Base-by-base conservation (phyloP, 2,329 filamentous ascomycete genomes). In the Triangularia verruculosa region DNA sequence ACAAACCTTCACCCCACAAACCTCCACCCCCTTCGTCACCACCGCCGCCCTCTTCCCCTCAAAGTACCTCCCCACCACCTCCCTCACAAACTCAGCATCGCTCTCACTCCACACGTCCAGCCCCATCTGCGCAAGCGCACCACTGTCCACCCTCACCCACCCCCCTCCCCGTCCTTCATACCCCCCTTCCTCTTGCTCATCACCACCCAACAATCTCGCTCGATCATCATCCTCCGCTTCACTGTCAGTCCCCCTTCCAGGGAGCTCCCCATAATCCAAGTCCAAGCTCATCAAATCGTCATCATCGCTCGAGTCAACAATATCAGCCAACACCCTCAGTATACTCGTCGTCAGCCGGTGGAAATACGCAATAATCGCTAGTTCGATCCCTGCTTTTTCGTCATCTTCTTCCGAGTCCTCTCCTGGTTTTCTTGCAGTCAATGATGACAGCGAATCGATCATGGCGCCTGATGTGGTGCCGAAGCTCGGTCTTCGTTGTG, bases 321-420 rank as follows among this genome's bases (percentile, higher is more conserved):
- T 77, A 66, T 88, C 85, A 0, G 83, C 82, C 60, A 93, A 74
- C 2, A 84, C 83, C 0, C 82, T 81, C 22, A 94, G 77, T 52
- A 92, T 81, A 69, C 85, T 81, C 2, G 85, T 83, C 0, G 91
- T 93, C 59, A 92, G 80, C 1, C 90, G 86, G 75, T 93, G 91
- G 75, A 94, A 94, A 75, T 93, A 95, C 1, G 90, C 88, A 61
- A 93, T 90, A 58, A 92, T 84, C 47, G 88, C 85, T 65, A 92
- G 86, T 72, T 93, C 89, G 11, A 84, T 73, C 55, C 78, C 75
- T 53, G 83, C 82, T 52, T 79, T 76, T 12, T 74, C 74, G 1
- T 72, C 70, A n/a, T 70, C 64, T 6, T 71, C 71, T 3, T 70
- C 70, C 1, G 57, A 69, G 12, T 68, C 68, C 12, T 15, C 39